Evolutionary conservation across 345 rosid species (phyloP), one percentile per base, ranked within the genome.

Genomic region (Eucalyptus erythrocorys): DNA sequence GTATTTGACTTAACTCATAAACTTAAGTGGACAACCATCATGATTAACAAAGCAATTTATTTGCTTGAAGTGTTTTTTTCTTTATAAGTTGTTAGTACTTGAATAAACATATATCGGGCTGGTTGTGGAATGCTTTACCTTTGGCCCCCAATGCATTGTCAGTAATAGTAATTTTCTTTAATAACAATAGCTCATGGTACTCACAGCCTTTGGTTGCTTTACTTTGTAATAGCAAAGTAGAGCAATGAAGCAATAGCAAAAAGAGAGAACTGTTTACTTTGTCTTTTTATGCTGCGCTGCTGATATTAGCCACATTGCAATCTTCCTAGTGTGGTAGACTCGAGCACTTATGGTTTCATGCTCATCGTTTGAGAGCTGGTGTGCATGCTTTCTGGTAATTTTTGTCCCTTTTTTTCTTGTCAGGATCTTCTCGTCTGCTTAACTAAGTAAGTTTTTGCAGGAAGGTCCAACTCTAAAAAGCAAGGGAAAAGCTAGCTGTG

Each of bases 401-500:
- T 76, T 76, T 76, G 5, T 82, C 16, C 22, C 37, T 51, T 86
- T 26, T 57, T 76, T 30, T 55, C 30, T 48, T 40, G 26, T 88
- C 53, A 16, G 30, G 45, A 50, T 40, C 42, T 55, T 87, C 37
- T 59, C 32, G 16, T 64, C 68, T 66, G 79, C 50, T 40, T 80
- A 88, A 47, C 37, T 40, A 66, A 48, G 50, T 30, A 13, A 40
- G 47, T 66, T 24, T 87, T 66, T 91, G 91, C 92, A 98, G 99
- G 99, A 95, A 91, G 98, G 99, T n/a, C 96, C 97, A 79, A 91
- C 91, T 91, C 97, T 98, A 68, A 98, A 96, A 93, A 96, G 97
- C 90, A 98, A 94, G 92, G 99, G 99, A 87, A 95, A 94, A 91
- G 96, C 99, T 48, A 89, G 98, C 88, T 88, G 88, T 91, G 95